Evolutionary conservation across 2,329 filamentous ascomycete species (phyloP).

Genomic region (Pyricularia sp.): DNA sequence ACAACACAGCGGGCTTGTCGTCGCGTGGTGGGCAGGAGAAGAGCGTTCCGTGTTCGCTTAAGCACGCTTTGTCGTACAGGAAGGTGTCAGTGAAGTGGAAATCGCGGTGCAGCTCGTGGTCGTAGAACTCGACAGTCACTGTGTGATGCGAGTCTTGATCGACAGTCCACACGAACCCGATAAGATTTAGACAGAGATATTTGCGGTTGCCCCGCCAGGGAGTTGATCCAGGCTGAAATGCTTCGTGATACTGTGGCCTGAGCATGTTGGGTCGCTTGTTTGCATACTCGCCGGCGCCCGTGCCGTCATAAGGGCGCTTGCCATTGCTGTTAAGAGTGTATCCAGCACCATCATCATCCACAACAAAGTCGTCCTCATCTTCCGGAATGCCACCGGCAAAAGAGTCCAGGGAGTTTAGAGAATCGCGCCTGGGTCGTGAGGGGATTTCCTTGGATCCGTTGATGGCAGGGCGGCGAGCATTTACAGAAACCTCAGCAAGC

Average conservation of each 20-base stretch:
- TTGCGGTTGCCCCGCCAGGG: constrained; percentile 92
- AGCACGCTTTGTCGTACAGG: constrained; percentile 89
- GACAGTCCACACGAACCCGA: constrained; percentile 94
- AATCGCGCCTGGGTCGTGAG: constrained; percentile 40
- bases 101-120: constrained; percentile 82
- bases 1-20: constrained; percentile 66
- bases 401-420: constrained; percentile 71
- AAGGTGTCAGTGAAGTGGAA: constrained; percentile 98
- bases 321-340: constrained; percentile 54
- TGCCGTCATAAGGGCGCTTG: constrained; percentile 45
- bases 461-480: constrained; percentile 22
- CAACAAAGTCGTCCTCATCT: constrained; percentile 72
- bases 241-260: constrained; percentile 62
- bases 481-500: constrained; percentile 58
- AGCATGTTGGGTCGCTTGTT: constrained; percentile 41
- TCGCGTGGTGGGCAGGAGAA: constrained; percentile 71
- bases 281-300: constrained; percentile 31
- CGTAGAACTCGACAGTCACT: constrained; percentile 95
- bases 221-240: constrained; percentile 91
- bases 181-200: constrained; percentile 87
- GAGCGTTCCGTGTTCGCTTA: constrained; percentile 74
- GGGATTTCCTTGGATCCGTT: constrained; percentile 25
- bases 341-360: constrained; percentile 90
- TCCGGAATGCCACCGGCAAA: constrained; percentile 51
- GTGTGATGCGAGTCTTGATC: constrained; percentile 91